These are phyloP conservation scores for Laguncularia racemosa DNA, from an alignment of 345 rosid genomes.

Conservation along the genomic window DNA sequence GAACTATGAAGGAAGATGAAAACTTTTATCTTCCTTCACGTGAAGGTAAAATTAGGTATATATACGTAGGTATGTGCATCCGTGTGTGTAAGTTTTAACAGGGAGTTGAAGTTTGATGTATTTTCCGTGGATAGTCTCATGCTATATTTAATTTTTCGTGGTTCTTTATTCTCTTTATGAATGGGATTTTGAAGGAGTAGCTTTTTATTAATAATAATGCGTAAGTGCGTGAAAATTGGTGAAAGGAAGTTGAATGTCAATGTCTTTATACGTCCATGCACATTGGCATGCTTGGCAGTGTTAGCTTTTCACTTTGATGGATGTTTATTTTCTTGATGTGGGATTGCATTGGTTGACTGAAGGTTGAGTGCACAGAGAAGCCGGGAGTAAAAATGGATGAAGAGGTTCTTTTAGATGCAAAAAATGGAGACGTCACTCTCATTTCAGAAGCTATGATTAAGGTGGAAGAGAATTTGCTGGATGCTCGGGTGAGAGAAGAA, in stretches of 20 bases:
- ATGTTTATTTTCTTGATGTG: neutral
- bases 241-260: too few species aligned
- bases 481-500: constrained; percentile 42
- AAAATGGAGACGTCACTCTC: constrained; percentile 46
- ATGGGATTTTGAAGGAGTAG: too few species aligned
- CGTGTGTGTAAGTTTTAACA: too few species aligned
- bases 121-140: neutral
- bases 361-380: constrained; percentile 33
- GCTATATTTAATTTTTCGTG: neutral
- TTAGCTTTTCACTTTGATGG: neutral
- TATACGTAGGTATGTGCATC: too few species aligned
- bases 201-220: neutral
- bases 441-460: constrained; percentile 45
- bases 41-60: too few species aligned
- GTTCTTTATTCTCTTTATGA: neutral
- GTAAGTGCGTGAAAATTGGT: too few species aligned
- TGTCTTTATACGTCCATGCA: too few species aligned
- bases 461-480: constrained; percentile 63
- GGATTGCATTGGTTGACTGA: neutral
- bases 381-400: constrained; percentile 16
- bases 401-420: constrained; percentile 24
- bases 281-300: neutral
- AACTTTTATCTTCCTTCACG: too few species aligned
- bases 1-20: too few species aligned
- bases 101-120: neutral